Percentiles rank a stretch among this genome's conserved stretches.
Conservation (phyloP, 169 alveolate species). For the Perkinsus marinus region DNA sequence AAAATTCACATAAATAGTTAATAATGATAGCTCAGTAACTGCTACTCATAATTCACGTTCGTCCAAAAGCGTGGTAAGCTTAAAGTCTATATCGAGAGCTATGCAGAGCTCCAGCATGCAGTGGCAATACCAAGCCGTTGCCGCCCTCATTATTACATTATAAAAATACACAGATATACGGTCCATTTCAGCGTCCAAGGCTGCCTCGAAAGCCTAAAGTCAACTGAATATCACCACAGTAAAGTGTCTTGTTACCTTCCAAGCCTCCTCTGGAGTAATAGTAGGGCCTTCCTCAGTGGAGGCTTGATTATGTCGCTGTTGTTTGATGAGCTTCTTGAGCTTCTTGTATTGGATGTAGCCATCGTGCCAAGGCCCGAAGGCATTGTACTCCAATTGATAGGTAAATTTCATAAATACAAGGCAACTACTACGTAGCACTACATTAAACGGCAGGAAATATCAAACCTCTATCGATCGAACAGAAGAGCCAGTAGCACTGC, state of each 20-base stretch:
- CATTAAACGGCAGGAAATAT: no score
- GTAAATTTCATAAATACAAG: background rate
- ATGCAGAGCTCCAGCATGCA: no score
- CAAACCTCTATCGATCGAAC: no score
- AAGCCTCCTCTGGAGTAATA: background rate
- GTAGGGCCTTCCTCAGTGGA: background rate
- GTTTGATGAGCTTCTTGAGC: background rate
- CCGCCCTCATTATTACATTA: background rate
- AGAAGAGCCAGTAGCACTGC: no score
- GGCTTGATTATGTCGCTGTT: background rate
- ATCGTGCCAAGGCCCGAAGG: background rate
- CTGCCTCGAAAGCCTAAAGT: background rate
- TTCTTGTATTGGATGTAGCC: background rate
- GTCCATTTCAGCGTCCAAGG: background rate
- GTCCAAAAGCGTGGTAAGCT: no score
- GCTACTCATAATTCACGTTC: no score
- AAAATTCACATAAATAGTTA: no score
- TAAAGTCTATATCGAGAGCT: no score
- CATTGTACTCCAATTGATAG: background rate
- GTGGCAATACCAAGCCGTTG: no score
- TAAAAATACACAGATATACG: background rate
- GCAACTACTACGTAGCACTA: no score
- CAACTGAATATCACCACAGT: no score
- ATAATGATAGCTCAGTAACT: no score
- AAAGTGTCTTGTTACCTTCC: background rate